Conservation (phyloP, 371 early-diverging fungal genomes). For the Chytridium lagenaria region DNA sequence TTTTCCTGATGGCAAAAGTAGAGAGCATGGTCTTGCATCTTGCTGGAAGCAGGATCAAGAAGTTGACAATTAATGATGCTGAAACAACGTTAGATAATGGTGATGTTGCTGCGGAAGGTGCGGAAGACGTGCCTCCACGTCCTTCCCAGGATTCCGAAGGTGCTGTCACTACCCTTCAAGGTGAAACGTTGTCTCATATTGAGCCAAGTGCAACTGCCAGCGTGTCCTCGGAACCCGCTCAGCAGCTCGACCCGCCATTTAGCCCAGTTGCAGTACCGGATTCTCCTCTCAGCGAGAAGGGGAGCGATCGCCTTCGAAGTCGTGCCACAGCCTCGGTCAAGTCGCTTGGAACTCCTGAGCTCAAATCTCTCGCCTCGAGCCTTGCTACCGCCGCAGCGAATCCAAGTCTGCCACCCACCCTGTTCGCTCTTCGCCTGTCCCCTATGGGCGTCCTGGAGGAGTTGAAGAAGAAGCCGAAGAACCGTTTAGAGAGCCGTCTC, state of each 20-base stretch:
- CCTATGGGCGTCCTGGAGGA: not conserved
- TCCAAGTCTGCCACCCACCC: not conserved
- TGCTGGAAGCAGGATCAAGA: not conserved
- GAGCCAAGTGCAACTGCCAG: not conserved
- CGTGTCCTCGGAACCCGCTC: not conserved
- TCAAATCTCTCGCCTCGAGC: slow-evolving; percentile 3
- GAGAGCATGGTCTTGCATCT: slow-evolving; percentile 9
- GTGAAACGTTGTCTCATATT: not conserved
- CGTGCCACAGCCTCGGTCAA: not conserved
- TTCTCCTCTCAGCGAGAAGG: not conserved
- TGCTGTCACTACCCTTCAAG: not conserved
- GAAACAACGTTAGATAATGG: not conserved
- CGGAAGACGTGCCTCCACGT: not conserved
- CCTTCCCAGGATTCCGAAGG: no score
- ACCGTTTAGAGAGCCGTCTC: not conserved
- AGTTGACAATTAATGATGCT: not conserved
- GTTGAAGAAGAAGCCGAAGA: not conserved
- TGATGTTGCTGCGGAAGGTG: not conserved
- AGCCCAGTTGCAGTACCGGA: not conserved
- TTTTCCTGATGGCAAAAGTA: slow-evolving; percentile 11
- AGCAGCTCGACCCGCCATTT: not conserved
- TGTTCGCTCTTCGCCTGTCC: slow-evolving; percentile 6
- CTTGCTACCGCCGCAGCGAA: not conserved
- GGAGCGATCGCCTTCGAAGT: not conserved
- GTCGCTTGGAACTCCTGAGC: not conserved